phyloP scores from a whole-genome alignment of 495 filamentous ascomycete species.

The Aspergillus asperescens region DNA sequence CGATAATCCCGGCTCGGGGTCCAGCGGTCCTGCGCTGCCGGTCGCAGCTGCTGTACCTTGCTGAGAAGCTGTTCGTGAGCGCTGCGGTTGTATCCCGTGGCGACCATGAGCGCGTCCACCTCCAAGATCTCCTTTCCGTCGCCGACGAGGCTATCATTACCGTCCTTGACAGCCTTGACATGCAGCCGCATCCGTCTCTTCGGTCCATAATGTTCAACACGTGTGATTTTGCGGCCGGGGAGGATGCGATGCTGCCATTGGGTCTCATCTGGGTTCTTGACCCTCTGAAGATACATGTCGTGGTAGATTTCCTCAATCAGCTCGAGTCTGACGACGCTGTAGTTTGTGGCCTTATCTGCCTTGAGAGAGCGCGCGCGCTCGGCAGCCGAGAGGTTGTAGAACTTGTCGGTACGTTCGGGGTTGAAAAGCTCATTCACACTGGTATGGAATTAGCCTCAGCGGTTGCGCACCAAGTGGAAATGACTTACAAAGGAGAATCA shows the following conservation, averaged over 20 bases:
- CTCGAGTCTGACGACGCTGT: constrained; percentile 82
- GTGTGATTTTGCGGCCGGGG: constrained; percentile 55
- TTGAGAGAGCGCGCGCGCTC: constrained; percentile 58
- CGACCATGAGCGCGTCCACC: constrained; percentile 75
- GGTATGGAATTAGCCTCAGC: not conserved
- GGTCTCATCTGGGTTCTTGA: constrained; percentile 61
- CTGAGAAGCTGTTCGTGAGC: constrained; percentile 74
- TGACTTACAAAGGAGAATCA: constrained; percentile 84
- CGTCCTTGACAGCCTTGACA: constrained; percentile 27
- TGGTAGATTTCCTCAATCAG: constrained; percentile 84
- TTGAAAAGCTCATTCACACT: constrained; percentile 98
- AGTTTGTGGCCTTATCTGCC: constrained; percentile 77
- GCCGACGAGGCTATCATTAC: constrained; percentile 17
- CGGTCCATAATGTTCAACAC: constrained; percentile 48
- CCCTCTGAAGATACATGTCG: constrained; percentile 74
- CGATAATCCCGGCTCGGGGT: constrained; percentile 61
- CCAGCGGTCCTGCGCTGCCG: constrained; percentile 40
- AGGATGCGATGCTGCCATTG: constrained; percentile 80
- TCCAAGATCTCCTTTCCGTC: constrained; percentile 56
- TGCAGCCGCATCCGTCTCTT: constrained; percentile 39
- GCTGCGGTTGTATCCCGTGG: constrained; percentile 79
- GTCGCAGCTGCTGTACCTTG: constrained; percentile 57
- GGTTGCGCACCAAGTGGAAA: not conserved
- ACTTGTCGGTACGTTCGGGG: constrained; percentile 67
- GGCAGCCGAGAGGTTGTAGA: constrained; percentile 59